These are phyloP conservation scores for Apiospora koreana DNA, from an alignment of 2,329 filamentous ascomycete genomes.

Conservation along the genomic window DNA sequence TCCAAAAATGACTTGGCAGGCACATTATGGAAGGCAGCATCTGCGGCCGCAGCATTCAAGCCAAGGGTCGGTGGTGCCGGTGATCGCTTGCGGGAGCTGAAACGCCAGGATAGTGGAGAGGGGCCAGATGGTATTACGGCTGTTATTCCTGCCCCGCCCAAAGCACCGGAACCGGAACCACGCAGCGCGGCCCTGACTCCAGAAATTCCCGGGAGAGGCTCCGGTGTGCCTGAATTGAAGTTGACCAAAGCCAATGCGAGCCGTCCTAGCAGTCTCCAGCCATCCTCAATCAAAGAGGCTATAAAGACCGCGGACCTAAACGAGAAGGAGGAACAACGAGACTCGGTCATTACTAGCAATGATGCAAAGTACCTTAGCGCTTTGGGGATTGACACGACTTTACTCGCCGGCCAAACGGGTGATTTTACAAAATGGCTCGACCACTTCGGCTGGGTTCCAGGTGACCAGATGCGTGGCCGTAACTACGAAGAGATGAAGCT, in stretches of 20 bases:
- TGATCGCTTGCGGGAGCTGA: constrained; percentile 69
- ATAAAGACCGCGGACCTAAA: constrained; percentile 31
- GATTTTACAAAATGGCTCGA: constrained; percentile 83
- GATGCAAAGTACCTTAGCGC: constrained; percentile 77
- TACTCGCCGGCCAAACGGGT: constrained; percentile 75
- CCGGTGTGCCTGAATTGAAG: constrained; percentile 58
- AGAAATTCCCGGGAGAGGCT: constrained; percentile 34
- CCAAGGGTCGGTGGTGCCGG: constrained; percentile 85
- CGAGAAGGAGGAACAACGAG: constrained; percentile 51
- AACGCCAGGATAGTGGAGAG: constrained; percentile 54
- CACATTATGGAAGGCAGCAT: constrained; percentile 78
- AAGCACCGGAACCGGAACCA: constrained; percentile 40
- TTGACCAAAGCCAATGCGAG: constrained; percentile 51
- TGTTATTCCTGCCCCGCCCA: constrained; percentile 78
- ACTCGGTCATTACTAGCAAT: constrained; percentile 68
- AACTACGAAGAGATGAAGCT: constrained; percentile 79
- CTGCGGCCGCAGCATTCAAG: constrained; percentile 73
- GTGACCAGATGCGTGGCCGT: constrained; percentile 71
- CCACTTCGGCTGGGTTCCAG: constrained; percentile 85
- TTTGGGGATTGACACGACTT: constrained; percentile 73
- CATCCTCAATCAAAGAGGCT: constrained; percentile 31
- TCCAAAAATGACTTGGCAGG: constrained; percentile 73
- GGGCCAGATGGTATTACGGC: constrained; percentile 88
- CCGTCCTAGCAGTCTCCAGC: constrained; percentile 42
- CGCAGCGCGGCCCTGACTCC: constrained; percentile 23